Evolutionary conservation across 768 basidiomycete genomes (phyloP).

Genomic region (Leccinum aurantiacum): DNA sequence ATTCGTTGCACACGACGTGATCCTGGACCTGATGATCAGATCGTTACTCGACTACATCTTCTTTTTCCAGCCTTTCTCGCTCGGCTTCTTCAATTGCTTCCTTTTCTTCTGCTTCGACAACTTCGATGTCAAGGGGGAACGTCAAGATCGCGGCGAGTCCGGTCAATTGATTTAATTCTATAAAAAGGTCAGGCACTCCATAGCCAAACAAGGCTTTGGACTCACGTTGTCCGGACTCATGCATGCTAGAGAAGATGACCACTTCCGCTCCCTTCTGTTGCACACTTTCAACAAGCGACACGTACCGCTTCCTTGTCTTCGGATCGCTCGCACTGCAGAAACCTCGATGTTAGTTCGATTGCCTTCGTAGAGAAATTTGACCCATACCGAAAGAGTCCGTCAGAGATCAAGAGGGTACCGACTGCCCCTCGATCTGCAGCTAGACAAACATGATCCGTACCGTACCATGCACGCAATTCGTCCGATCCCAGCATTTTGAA

Average conservation of each 20-base stretch:
- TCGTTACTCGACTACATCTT: conserved; percentile 7
- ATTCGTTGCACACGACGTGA: not conserved
- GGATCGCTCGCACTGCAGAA: conserved; percentile 74
- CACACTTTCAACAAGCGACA: conserved; percentile 85
- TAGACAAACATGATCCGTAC: conserved; percentile 88
- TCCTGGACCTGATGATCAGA: not conserved
- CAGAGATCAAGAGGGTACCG: conserved; percentile 91
- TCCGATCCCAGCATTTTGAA: conserved; percentile 96
- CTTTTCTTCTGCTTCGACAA: conserved; percentile 90
- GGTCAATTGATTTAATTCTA: conserved; percentile 94
- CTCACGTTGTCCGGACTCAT: conserved; percentile 97
- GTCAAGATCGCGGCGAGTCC: conserved; percentile 95
- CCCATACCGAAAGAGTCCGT: conserved; percentile 84
- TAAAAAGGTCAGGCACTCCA: conserved; percentile 2
- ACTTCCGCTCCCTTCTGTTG: conserved; percentile 89
- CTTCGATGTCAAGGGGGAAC: conserved; percentile 93
- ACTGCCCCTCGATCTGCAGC: conserved; percentile 94
- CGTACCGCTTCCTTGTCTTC: conserved; percentile 75
- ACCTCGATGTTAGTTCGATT: not conserved
- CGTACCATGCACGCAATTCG: conserved; percentile 98
- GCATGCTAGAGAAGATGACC: conserved; percentile 98
- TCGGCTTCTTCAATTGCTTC: conserved; percentile 57
- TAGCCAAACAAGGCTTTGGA: conserved; percentile 9
- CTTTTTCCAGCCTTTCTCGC: conserved; percentile 13
- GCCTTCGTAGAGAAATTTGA: not conserved